Base-by-base conservation (phyloP, 768 basidiomycete genomes). In the Nidularia pulvinata region DNA sequence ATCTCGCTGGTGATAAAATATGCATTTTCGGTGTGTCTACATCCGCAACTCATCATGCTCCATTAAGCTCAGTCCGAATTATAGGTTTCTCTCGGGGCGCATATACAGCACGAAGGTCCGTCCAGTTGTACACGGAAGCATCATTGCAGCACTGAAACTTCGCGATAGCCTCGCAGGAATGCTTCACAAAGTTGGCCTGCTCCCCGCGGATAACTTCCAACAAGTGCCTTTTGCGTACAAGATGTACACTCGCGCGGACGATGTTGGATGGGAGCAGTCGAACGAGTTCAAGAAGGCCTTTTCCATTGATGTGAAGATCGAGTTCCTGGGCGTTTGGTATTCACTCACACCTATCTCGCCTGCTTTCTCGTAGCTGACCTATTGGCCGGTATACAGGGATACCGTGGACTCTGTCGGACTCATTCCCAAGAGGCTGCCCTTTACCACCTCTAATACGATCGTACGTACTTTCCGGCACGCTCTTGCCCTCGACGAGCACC, bases 391-490 rank as follows among this genome's bases (percentile, higher is more conserved):
- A 30, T 49, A 42, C 45, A 81, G 80, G 79, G 83, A 85, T 55
- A 83, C 81, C 7, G 82, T 85, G 32, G 71, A 70, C 47, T 80
- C 80, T 0, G 81, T 83, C 49, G 83, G 83, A 1, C 61, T 82
- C 3, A 61, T 82, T 34, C 71, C 79, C 1, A 66, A 74, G 7
- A 66, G 67, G 1, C 71, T 83, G 0, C 82, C 82, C 1, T 83
- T 83, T 57, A 76, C 77, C 0, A 71, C 71, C 1, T 77, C 77
- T 14, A 79, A 81, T 55, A 75, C 73, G 4, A 71, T 71, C 46
- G 75, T 83, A 35, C 67, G 67, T 66, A 75, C 77, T 11, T 83
- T 86, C 65, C 74, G 86, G 13, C 86, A 88, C 47, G 84, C 84
- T 0, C 58, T 87, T 13, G 67, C 85, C 2, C 72, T 88, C 33